Conservation (phyloP, 257 asterid genomes). For the Cinchona pubescens region DNA sequence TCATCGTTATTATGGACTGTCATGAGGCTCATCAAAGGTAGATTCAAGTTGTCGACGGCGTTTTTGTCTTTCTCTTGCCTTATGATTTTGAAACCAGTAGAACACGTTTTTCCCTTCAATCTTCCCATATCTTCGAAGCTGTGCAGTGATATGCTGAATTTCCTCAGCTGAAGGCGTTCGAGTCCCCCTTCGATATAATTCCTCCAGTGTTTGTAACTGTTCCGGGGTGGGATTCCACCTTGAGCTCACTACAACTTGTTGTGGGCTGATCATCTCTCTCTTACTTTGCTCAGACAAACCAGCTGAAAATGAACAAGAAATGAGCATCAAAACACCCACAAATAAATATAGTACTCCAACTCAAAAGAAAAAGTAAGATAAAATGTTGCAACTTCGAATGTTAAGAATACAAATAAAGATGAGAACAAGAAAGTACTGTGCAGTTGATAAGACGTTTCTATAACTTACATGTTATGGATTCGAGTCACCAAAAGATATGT, state of each 20-base stretch:
- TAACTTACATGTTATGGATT: too few species aligned
- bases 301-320: slow-evolving; percentile 20
- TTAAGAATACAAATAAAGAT: neutral
- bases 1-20: slow-evolving; percentile 3
- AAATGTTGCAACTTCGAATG: neutral
- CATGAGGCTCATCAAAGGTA: slow-evolving; percentile 39
- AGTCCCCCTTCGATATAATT: slow-evolving; percentile 69
- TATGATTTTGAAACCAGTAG: slow-evolving; percentile 95
- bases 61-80: slow-evolving; percentile 88
- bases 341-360: neutral
- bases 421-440: too few species aligned
- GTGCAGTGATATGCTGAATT: slow-evolving; percentile 83
- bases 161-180: slow-evolving; percentile 88
- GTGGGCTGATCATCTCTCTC: slow-evolving; percentile 48
- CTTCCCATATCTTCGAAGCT: slow-evolving; percentile 74
- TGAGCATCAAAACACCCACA: neutral
- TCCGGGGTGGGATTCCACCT: slow-evolving; percentile 97
- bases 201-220: slow-evolving; percentile 81
- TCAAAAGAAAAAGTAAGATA: neutral
- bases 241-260: slow-evolving; percentile 84
- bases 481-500: too few species aligned
- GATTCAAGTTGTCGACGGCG: slow-evolving; percentile 80
- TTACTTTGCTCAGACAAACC: slow-evolving; percentile 63
- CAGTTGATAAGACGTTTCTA: too few species aligned
- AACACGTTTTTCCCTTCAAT: slow-evolving; percentile 95